phyloP scores from a whole-genome alignment of 805 yeast genomes.

The Ogataea kodamae region DNA sequence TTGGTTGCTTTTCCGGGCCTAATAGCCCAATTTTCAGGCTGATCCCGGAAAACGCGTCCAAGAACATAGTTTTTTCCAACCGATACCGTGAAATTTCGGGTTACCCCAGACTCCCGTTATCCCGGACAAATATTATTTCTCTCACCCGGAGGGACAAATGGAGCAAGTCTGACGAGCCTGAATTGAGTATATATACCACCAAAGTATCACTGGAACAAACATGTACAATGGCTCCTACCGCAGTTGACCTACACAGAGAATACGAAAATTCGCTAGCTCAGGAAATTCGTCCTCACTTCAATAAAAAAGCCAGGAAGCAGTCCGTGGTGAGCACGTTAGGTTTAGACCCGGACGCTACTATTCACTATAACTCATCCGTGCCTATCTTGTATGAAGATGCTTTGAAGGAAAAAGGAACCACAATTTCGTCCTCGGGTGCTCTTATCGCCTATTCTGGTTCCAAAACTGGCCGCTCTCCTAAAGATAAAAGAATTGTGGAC shows the following conservation, averaged over 20 bases:
- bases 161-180: constrained; percentile 8
- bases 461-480: constrained; percentile 97
- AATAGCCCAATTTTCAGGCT: too few species aligned
- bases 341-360: constrained; percentile 57
- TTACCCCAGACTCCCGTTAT: constrained; percentile 14
- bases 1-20: too few species aligned
- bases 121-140: constrained; percentile 9
- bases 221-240: constrained; percentile 40
- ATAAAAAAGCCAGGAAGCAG: constrained; percentile 26
- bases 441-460: constrained; percentile 92
- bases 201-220: too few species aligned
- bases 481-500: constrained; percentile 96
- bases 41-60: too few species aligned
- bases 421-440: constrained; percentile 90
- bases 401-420: constrained; percentile 82
- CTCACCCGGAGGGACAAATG: constrained; percentile 13
- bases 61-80: too few species aligned
- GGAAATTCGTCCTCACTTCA: constrained; percentile 24
- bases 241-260: constrained; percentile 35
- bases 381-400: constrained; percentile 95
- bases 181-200: too few species aligned
- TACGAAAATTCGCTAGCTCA: constrained; percentile 25
- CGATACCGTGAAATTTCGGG: constrained; percentile 10
- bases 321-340: constrained; percentile 37
- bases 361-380: constrained; percentile 89